Conservation (phyloP, 768 basidiomycete genomes). For the Leccinellum luteum region DNA sequence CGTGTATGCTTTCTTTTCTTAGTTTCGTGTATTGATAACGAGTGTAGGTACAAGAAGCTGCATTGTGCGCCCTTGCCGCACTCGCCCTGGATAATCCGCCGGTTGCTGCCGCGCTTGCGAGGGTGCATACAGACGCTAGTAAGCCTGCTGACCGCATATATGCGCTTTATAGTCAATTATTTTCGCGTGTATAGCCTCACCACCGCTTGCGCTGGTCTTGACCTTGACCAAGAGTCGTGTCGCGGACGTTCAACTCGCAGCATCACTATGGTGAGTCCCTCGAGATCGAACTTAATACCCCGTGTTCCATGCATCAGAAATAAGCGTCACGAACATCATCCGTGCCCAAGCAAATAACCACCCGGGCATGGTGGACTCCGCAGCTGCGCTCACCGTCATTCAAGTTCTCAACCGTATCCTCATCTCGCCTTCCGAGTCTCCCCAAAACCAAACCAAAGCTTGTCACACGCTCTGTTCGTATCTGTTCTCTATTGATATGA, state of each 20-base stretch:
- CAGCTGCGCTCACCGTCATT: constrained; percentile 57
- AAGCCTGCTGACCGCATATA: constrained; percentile 21
- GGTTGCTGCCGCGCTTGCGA: constrained; percentile 50
- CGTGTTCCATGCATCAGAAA: background rate
- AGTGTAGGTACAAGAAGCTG: constrained; percentile 62
- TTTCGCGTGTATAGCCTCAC: background rate
- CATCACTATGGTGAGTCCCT: constrained; percentile 58
- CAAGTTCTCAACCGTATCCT: constrained; percentile 67
- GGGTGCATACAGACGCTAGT: constrained; percentile 41
- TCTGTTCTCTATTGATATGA: background rate
- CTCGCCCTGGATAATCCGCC: constrained; percentile 60
- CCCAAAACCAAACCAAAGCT: constrained; percentile 54
- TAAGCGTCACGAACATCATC: constrained; percentile 59
- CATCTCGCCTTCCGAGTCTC: constrained; percentile 39
- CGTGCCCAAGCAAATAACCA: constrained; percentile 44
- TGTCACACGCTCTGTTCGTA: constrained; percentile 74
- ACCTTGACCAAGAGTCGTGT: constrained; percentile 56
- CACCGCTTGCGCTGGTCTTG: constrained; percentile 42
- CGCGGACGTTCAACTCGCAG: constrained; percentile 64
- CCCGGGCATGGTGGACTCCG: constrained; percentile 38
- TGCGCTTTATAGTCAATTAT: constrained; percentile 5
- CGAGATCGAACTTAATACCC: background rate
- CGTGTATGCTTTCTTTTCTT: background rate
- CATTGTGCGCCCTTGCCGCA: constrained; percentile 60
- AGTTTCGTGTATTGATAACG: background rate